Percentiles rank a stretch among this genome's conserved stretches.
Evolutionary conservation across 306 rosid species (phyloP).

Genomic region (Myrica gale): DNA sequence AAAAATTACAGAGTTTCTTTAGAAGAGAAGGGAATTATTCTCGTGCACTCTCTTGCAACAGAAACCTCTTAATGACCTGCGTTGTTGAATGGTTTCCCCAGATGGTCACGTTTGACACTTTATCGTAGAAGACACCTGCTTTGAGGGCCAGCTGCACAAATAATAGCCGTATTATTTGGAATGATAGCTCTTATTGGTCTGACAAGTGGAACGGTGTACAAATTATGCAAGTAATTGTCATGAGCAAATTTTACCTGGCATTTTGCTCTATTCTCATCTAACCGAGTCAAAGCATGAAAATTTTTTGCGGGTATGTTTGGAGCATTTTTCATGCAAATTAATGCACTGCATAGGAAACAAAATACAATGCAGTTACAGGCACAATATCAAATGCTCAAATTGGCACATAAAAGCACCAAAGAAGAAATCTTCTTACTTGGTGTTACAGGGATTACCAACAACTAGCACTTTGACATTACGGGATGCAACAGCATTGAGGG

Average conservation of each 20-base stretch:
- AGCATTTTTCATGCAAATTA: slow-evolving; percentile 96
- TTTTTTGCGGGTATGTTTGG: slow-evolving; percentile 92
- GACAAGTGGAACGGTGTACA: not conserved
- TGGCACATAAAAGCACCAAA: slow-evolving; percentile 19
- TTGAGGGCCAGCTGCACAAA: slow-evolving; percentile 80
- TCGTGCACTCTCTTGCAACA: slow-evolving; percentile 5
- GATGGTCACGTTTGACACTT: slow-evolving; percentile 87
- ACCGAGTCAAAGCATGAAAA: slow-evolving; percentile 90
- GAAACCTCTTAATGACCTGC: slow-evolving; percentile 56
- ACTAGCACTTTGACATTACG: slow-evolving; percentile 82
- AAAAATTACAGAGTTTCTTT: slow-evolving; percentile 18
- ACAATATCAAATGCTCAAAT: slow-evolving; percentile 17
- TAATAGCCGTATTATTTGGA: slow-evolving; percentile 25
- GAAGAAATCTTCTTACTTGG: slow-evolving; percentile 55
- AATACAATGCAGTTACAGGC: slow-evolving; percentile 13
- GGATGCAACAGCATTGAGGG: slow-evolving; percentile 83
- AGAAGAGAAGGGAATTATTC: slow-evolving; percentile 22
- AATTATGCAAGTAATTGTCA: not conserved
- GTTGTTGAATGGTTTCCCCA: slow-evolving; percentile 99
- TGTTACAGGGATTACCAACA: slow-evolving; percentile 97
- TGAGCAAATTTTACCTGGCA: slow-evolving; percentile 67
- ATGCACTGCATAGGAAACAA: slow-evolving; percentile 53
- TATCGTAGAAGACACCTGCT: slow-evolving; percentile 97
- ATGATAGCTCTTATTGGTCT: slow-evolving; percentile 1
- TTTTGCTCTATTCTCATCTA: slow-evolving; percentile 96